Evolutionary conservation across 768 basidiomycete species (phyloP).

Genomic region (Auricularia auricula-judae): DNA sequence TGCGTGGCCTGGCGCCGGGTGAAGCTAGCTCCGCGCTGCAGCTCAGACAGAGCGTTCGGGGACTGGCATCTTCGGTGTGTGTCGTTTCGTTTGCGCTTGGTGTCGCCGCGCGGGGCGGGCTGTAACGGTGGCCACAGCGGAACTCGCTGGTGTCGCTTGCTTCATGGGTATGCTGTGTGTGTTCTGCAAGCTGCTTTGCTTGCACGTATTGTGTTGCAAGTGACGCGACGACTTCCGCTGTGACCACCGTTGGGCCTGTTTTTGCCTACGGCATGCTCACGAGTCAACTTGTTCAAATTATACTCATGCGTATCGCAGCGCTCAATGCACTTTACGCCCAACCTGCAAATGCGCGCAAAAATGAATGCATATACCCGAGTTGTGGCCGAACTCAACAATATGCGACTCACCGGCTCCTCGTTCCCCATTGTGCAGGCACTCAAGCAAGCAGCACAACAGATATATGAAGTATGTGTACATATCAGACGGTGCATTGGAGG

Average conservation of each 20-base stretch:
- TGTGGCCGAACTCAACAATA: conserved; percentile 63
- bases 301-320: not conserved
- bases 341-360: conserved; percentile 75
- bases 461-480: conserved; percentile 41
- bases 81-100: not conserved
- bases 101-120: no score
- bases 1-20: conserved; percentile 38
- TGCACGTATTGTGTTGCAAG: no score
- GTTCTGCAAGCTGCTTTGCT: no score
- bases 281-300: no score
- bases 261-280: no score
- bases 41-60: not conserved
- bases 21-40: conserved; percentile 20
- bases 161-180: no score
- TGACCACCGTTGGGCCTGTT: no score
- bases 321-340: conserved; percentile 4
- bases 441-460: conserved; percentile 51
- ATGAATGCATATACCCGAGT: conserved; percentile 95
- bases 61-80: conserved; percentile 1
- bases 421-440: conserved; percentile 69
- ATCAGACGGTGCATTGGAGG: no score
- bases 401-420: conserved; percentile 58
- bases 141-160: no score
- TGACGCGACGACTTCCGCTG: no score
- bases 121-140: no score